A percentile compares a stretch with the other conserved stretches of the same genome.
These are phyloP conservation scores for Pseudonitzschia pungens DNA, from an alignment of 108 stramenopile genomes.

Conservation along the genomic window DNA sequence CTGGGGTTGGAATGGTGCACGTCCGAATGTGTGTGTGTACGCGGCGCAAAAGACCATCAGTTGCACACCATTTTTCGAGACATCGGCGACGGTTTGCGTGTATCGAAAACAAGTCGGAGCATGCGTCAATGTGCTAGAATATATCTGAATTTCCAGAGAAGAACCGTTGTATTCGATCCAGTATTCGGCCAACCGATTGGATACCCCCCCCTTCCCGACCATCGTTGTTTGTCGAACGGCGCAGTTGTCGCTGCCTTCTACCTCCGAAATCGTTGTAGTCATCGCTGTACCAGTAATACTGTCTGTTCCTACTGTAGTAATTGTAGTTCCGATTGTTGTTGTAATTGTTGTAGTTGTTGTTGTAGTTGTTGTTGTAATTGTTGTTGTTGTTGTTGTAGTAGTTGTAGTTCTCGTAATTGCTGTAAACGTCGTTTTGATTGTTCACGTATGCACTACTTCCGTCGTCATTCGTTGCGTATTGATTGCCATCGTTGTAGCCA, in stretches of 20 bases:
- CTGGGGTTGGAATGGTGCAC: no score
- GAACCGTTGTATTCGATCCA: not conserved
- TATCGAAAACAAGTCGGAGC: no score
- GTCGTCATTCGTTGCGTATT: not conserved
- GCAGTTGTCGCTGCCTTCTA: slow-evolving; percentile 7
- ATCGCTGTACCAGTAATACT: not conserved
- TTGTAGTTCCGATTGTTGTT: not conserved
- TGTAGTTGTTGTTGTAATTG: not conserved
- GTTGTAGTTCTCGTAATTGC: not conserved
- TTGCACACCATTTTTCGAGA: no score
- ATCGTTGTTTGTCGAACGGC: not conserved
- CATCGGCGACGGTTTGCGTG: no score
- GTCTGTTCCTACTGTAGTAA: not conserved
- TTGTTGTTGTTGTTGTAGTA: slow-evolving; percentile 10
- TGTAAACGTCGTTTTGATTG: slow-evolving; percentile 6
- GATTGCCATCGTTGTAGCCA: not conserved
- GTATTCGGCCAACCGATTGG: not conserved
- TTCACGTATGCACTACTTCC: not conserved
- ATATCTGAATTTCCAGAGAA: not conserved
- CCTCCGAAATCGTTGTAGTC: not conserved
- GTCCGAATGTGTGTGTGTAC: no score
- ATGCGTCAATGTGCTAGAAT: not conserved
- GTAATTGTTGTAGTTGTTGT: not conserved
- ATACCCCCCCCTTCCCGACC: not conserved
- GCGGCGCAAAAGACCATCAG: no score